phyloP scores from a whole-genome alignment of 2,329 filamentous ascomycete genomes.

The Geoglossum cookeanum region DNA sequence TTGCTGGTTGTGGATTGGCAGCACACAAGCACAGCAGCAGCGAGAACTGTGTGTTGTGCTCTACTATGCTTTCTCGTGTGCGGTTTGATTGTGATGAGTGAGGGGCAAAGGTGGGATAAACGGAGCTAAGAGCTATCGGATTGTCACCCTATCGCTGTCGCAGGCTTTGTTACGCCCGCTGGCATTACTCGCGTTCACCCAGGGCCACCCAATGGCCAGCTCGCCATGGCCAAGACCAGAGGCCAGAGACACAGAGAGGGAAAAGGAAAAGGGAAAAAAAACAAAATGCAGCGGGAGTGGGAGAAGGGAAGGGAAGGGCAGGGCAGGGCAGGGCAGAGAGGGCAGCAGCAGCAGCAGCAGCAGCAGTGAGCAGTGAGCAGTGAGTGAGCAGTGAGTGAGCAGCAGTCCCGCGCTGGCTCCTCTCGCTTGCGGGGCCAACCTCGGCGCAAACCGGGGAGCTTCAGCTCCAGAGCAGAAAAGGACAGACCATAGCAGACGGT shows the following conservation, averaged over 20 bases:
- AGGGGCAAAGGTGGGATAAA: not conserved
- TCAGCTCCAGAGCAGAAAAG: not conserved
- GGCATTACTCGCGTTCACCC: not conserved
- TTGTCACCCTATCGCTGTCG: not conserved
- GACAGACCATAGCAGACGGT: too few species aligned
- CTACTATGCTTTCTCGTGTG: too few species aligned
- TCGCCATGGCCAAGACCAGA: not conserved
- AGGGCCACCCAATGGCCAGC: not conserved
- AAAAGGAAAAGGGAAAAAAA: not conserved
- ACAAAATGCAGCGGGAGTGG: too few species aligned
- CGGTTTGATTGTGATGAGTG: not conserved
- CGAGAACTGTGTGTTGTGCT: too few species aligned
- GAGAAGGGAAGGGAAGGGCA: too few species aligned
- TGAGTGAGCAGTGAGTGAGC: too few species aligned
- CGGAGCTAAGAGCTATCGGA: not conserved
- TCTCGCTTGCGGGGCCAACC: not conserved
- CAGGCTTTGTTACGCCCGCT: not conserved
- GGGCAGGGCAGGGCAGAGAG: too few species aligned
- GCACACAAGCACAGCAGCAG: too few species aligned
- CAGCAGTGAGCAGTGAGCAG: too few species aligned
- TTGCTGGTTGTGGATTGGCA: not conserved
- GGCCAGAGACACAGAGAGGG: not conserved
- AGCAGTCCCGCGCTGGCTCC: not conserved
- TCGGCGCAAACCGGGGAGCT: conserved; percentile 1
- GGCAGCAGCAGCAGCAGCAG: too few species aligned